phyloP scores from a whole-genome alignment of 2,329 filamentous ascomycete genomes.

The Pezicula radicicola region DNA sequence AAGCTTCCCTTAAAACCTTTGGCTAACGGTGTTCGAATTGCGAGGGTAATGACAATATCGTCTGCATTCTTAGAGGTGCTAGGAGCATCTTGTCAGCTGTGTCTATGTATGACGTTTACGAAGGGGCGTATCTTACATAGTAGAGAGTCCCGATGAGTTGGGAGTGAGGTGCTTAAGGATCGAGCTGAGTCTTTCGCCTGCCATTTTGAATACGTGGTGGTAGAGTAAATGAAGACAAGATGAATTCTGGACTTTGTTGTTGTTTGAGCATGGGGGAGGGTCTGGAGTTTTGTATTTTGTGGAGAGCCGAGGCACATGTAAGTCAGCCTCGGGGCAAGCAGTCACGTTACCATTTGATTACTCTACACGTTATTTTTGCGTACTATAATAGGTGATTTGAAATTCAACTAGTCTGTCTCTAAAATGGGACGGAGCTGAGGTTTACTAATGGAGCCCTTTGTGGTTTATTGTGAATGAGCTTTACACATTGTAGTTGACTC shows the following conservation, averaged over 20 bases:
- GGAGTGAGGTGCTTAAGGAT: constrained; percentile 85
- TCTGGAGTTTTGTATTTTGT: too few relatives aligned
- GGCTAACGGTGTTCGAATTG: constrained; percentile 81
- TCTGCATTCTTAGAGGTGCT: constrained; percentile 92
- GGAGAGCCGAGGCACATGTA: too few relatives aligned
- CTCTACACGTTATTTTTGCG: too few relatives aligned
- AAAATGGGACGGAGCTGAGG: too few relatives aligned
- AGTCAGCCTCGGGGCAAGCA: too few relatives aligned
- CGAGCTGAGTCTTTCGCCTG: constrained; percentile 79
- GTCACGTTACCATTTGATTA: too few relatives aligned
- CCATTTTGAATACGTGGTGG: constrained; percentile 48
- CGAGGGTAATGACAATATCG: constrained; percentile 94
- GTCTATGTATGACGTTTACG: constrained; percentile 2
- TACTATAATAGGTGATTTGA: too few relatives aligned
- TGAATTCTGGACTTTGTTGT: not conserved
- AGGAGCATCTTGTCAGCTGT: constrained; percentile 19
- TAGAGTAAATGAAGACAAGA: too few relatives aligned
- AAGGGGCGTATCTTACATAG: constrained; percentile 63
- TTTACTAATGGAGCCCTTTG: too few relatives aligned
- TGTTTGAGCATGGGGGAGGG: not conserved
- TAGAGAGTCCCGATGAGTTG: constrained; percentile 64
- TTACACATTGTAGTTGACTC: too few relatives aligned
- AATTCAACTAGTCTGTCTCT: too few relatives aligned
- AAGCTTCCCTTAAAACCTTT: constrained; percentile 91
- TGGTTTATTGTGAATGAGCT: too few relatives aligned